Conservation (phyloP, 2,329 filamentous ascomycete species). For the Monosporascus ibericus region DNA sequence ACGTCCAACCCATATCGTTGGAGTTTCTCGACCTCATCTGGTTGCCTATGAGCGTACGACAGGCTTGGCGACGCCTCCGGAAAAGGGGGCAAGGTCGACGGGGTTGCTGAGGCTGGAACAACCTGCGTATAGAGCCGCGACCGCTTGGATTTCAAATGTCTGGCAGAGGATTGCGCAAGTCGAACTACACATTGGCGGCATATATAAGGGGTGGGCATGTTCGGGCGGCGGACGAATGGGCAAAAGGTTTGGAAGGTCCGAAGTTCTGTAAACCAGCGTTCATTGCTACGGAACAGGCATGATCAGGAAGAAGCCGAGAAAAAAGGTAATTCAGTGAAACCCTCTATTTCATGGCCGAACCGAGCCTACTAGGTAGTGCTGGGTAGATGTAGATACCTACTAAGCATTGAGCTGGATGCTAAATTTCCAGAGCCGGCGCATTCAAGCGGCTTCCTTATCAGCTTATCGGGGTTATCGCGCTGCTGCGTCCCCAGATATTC, state of each 20-base stretch:
- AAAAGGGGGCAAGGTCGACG: conserved; percentile 2
- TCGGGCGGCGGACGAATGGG: conserved; percentile 1
- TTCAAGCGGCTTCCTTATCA: background rate
- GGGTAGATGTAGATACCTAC: too few species aligned
- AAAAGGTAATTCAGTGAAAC: too few species aligned
- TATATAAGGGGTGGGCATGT: conserved; percentile 22
- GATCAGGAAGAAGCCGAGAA: too few species aligned
- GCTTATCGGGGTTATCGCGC: background rate
- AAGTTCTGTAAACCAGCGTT: background rate
- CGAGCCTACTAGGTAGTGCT: too few species aligned
- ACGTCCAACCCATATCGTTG: too few species aligned
- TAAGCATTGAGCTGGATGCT: too few species aligned
- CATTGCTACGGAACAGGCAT: background rate
- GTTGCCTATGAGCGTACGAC: background rate
- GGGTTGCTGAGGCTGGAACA: background rate
- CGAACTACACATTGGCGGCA: conserved; percentile 23
- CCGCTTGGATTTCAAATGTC: conserved; percentile 1
- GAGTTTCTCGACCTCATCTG: background rate
- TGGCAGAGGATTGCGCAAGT: conserved; percentile 8
- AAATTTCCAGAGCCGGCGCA: background rate
- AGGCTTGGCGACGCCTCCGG: conserved; percentile 1
- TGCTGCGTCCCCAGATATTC: background rate
- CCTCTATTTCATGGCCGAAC: too few species aligned
- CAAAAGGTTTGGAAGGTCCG: background rate
- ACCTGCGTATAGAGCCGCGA: conserved; percentile 12